Percentiles rank a stretch among this genome's conserved stretches.
Conservation (phyloP, 2,329 filamentous ascomycete genomes). For the Pseudopithomyces chartarum region DNA sequence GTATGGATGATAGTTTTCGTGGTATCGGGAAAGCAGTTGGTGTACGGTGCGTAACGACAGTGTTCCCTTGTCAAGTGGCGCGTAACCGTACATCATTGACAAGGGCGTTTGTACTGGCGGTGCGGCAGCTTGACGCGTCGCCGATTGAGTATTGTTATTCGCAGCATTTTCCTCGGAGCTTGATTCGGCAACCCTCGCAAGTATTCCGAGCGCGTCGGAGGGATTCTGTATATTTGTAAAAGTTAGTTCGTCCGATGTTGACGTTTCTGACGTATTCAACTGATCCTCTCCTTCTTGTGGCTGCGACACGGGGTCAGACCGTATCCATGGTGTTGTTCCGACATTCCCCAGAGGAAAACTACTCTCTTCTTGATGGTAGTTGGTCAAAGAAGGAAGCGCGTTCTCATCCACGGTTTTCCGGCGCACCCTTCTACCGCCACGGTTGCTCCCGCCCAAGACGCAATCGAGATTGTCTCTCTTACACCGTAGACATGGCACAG, state of each 20-base stretch:
- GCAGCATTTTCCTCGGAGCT: conserved; percentile 35
- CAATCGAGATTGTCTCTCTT: conserved; percentile 63
- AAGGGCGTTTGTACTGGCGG: conserved; percentile 27
- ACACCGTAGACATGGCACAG: conserved; percentile 62
- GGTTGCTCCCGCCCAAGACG: conserved; percentile 63
- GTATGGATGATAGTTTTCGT: conserved; percentile 70
- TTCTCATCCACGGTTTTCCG: conserved; percentile 50
- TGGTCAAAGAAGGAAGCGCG: conserved; percentile 29
- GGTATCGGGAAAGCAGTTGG: conserved; percentile 63
- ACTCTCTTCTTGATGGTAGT: conserved; percentile 38
- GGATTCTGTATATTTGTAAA: conserved; percentile 55
- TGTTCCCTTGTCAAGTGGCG: conserved; percentile 47
- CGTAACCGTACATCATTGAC: conserved; percentile 50
- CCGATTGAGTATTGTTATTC: conserved; percentile 19
- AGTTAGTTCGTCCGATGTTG: conserved; percentile 40
- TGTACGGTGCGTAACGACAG: conserved; percentile 55
- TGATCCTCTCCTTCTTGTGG: conserved; percentile 29
- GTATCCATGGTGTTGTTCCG: conserved; percentile 40
- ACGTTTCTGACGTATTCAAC: conserved; percentile 33
- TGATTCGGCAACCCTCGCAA: conserved; percentile 52
- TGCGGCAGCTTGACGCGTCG: conserved; percentile 7
- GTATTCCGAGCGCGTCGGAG: conserved; percentile 55
- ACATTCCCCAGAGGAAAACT: conserved; percentile 45
- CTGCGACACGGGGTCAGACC: conserved; percentile 19
- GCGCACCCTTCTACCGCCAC: conserved; percentile 62